Percentiles rank a stretch among this genome's conserved stretches.
Conservation (phyloP, 2,329 filamentous ascomycete species). For the Verticillium tricorpus region DNA sequence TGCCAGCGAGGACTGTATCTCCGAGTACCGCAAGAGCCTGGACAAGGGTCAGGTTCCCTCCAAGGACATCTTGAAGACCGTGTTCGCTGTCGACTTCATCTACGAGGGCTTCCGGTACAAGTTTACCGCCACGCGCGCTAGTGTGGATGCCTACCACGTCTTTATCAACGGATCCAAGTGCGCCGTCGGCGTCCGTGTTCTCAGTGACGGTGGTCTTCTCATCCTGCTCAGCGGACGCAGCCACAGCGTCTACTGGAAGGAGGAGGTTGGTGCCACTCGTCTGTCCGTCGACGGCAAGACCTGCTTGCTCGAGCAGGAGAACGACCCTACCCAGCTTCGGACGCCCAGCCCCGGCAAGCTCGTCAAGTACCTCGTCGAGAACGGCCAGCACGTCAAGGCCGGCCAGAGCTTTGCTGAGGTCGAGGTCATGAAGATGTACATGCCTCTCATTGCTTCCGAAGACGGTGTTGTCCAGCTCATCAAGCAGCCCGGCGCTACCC, state of each 20-base stretch:
- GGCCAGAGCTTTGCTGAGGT: conserved; percentile 95
- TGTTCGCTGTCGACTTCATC: conserved; percentile 97
- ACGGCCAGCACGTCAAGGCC: conserved; percentile 86
- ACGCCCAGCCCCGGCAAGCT: conserved; percentile 95
- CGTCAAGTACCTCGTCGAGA: conserved; percentile 96
- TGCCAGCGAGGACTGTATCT: conserved; percentile 83
- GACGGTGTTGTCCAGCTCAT: conserved; percentile 96
- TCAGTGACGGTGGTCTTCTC: conserved; percentile 90
- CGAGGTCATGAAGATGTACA: conserved; percentile 99
- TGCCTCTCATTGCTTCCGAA: conserved; percentile 92
- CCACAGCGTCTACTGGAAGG: conserved; percentile 99
- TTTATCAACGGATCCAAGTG: conserved; percentile 99
- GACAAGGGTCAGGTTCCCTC: conserved; percentile 97
- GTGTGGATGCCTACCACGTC: conserved; percentile 88
- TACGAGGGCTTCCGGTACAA: conserved; percentile 97
- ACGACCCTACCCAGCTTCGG: conserved; percentile 94
- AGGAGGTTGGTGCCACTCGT: conserved; percentile 93
- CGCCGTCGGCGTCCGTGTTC: conserved; percentile 83
- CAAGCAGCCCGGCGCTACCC: conserved; percentile 97
- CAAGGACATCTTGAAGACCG: conserved; percentile 95
- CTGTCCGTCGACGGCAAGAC: conserved; percentile 98
- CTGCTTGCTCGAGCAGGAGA: conserved; percentile 95
- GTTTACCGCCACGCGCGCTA: conserved; percentile 93
- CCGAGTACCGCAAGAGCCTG: conserved; percentile 80
- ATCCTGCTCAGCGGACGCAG: conserved; percentile 87